Base-by-base conservation (phyloP, 139 green algal genomes). In the Pseudopediastrum boryanum region DNA sequence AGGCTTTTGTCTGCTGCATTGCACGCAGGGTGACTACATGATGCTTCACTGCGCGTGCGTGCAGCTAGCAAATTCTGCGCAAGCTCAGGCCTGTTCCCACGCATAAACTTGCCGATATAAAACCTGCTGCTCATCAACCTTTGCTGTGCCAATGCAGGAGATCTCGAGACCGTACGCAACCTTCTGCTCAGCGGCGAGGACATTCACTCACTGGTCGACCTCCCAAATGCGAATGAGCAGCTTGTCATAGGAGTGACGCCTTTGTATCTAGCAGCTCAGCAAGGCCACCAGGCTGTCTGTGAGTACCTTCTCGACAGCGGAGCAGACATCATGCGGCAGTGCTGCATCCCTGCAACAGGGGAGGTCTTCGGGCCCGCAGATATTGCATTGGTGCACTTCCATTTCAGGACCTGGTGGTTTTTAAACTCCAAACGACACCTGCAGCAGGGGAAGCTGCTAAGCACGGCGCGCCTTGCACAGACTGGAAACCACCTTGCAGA, bases 341-440 rank as follows among this genome's bases (percentile, higher is more conserved):
- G 71, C 41, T 51, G 46, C 31, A 41, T 78, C 12, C 71, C 71
- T n/a, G 33, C 66, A 39, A 66, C 50, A 23, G 71, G 71, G 1
- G 71, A 78, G 12, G 35, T 67, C 9, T 78, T 78, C 54, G 71
- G 71, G 21, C 71, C 71, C 9, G 58, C 71, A 67, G 71, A 78
- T 39, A 78, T 78, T 67, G 71, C 71, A 19, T 52, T 78, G 25
- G 44, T 78, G 8, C 71, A 78, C 71, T 78, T 78, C 71, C 66
- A 78, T 52, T 31, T 78, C 8, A 68, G 54, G 13, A 67, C 51
- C 9, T 78, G 71, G 71, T 67, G n/a, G n/a, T n/a, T n/a, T n/a
- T n/a, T n/a, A n/a, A n/a, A n/a, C n/a, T n/a, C n/a, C n/a, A n/a
- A n/a, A n/a, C n/a, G n/a, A n/a, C n/a, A n/a, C n/a, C n/a, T n/a